Evolutionary conservation across 2,329 filamentous ascomycete species (phyloP).

Genomic region (Colletotrichum cuscutae): DNA sequence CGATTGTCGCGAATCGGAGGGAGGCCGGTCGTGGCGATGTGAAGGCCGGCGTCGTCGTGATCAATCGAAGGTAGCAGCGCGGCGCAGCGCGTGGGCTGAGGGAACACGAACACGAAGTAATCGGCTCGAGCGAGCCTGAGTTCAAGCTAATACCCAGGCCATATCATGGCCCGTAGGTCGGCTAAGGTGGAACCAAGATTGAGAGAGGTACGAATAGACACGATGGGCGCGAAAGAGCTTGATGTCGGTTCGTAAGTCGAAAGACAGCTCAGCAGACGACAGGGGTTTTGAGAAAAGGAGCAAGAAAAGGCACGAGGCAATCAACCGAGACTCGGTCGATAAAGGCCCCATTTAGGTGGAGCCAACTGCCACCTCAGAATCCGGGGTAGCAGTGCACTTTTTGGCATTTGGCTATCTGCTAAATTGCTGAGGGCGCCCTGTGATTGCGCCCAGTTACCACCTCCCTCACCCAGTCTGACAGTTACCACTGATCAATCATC

Average conservation of each 20-base stretch:
- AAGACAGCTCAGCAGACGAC: slow-evolving; percentile 14
- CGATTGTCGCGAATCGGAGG: slow-evolving; percentile 12
- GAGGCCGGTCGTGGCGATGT: not conserved
- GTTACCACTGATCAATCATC: too few species aligned
- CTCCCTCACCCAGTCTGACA: too few species aligned
- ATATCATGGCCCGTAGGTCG: slow-evolving; percentile 29
- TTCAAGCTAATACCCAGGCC: slow-evolving; percentile 30
- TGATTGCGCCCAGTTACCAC: not conserved
- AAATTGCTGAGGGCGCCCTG: not conserved
- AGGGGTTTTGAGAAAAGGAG: slow-evolving; percentile 27
- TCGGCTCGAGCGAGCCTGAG: slow-evolving; percentile 32
- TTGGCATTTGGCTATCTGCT: not conserved
- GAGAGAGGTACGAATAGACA: not conserved
- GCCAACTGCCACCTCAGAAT: slow-evolving; percentile 16
- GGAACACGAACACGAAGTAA: slow-evolving; percentile 24
- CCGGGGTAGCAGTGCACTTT: slow-evolving; percentile 30
- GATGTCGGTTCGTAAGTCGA: slow-evolving; percentile 15
- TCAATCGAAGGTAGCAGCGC: not conserved
- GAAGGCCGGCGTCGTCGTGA: not conserved
- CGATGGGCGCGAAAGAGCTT: slow-evolving; percentile 20
- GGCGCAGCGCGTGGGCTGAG: not conserved
- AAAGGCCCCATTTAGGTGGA: slow-evolving; percentile 22
- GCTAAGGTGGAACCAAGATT: not conserved
- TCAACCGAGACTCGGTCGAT: slow-evolving; percentile 20
- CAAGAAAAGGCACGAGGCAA: slow-evolving; percentile 12